Conservation (phyloP, 2,329 filamentous ascomycete genomes). For the Ophiostoma montium region DNA sequence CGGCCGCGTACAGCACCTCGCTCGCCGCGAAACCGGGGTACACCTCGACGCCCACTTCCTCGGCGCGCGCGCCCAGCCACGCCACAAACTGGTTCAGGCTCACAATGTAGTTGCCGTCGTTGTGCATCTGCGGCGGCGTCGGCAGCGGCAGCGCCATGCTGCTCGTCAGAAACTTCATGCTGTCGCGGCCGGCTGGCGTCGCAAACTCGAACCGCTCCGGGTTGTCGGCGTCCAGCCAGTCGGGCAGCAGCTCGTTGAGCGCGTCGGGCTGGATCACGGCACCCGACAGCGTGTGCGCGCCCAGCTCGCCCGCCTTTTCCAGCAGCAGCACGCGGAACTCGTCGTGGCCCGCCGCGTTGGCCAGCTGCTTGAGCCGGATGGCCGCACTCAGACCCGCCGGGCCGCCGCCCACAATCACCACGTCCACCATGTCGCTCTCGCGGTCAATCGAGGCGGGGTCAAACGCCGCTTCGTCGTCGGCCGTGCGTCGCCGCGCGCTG, state of each 20-base stretch:
- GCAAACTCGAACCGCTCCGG: constrained; percentile 74
- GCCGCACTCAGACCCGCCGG: constrained; percentile 85
- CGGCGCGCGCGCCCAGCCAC: constrained; percentile 92
- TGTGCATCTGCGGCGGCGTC: constrained; percentile 92
- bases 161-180: constrained; percentile 90
- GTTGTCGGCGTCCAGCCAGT: constrained; percentile 86
- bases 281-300: constrained; percentile 88
- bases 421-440: constrained; percentile 86
- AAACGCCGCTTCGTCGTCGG: constrained; percentile 38
- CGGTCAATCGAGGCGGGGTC: constrained; percentile 60
- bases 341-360: constrained; percentile 87
- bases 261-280: constrained; percentile 87
- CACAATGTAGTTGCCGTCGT: constrained; percentile 95
- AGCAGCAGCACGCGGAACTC: constrained; percentile 86
- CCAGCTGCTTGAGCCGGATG: constrained; percentile 88
- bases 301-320: constrained; percentile 90
- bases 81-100: constrained; percentile 89
- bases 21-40: constrained; percentile 93
- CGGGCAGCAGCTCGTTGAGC: constrained; percentile 78
- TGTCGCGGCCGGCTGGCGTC: constrained; percentile 70
- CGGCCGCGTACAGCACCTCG: constrained; percentile 73
- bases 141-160: constrained; percentile 65
- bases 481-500: constrained; percentile 15
- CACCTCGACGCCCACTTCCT: constrained; percentile 89
- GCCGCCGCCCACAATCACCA: constrained; percentile 93